Evolutionary conservation across 2,329 filamentous ascomycete species (phyloP).

Genomic region (Mycosphaerella sp.): DNA sequence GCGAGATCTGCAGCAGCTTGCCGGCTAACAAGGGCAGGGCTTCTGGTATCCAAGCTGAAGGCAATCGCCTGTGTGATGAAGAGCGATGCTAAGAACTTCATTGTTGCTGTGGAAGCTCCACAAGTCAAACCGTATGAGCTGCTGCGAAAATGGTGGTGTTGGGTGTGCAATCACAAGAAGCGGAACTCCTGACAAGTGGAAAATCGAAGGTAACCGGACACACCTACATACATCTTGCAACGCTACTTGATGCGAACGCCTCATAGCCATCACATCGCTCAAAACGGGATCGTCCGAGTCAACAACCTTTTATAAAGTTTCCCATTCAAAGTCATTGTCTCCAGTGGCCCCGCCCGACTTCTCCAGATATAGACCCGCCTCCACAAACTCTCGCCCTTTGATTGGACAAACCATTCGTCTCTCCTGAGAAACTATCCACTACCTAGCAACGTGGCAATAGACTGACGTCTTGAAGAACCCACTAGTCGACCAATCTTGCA

Average conservation of each 20-base stretch:
- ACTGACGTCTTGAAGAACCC: background rate
- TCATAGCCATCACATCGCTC: slow-evolving; percentile 7
- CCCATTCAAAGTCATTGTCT: background rate
- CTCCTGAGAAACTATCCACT: background rate
- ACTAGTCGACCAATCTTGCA: background rate
- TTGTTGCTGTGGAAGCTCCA: slow-evolving; percentile 6
- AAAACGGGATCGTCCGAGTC: background rate
- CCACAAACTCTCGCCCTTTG: background rate
- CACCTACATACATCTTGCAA: slow-evolving; percentile 4
- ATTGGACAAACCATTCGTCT: slow-evolving; percentile 5
- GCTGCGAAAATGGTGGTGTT: slow-evolving; percentile 2
- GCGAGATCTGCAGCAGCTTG: slow-evolving; percentile 11
- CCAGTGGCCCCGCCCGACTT: slow-evolving; percentile 1
- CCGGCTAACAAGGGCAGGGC: slow-evolving; percentile 8
- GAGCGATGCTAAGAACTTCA: slow-evolving; percentile 14
- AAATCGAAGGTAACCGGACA: slow-evolving; percentile 6
- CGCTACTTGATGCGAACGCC: slow-evolving; percentile 7
- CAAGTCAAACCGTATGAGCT: background rate
- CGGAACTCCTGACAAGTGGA: slow-evolving; percentile 1
- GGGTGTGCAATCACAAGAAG: slow-evolving; percentile 6
- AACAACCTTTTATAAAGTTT: too few relatives aligned
- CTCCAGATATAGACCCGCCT: background rate
- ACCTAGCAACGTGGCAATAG: background rate
- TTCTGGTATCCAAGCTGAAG: slow-evolving; percentile 12
- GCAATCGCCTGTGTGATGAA: slow-evolving; percentile 10